Evolutionary conservation across 768 basidiomycete species (phyloP).

Genomic region (Kwoniella shandongensis): DNA sequence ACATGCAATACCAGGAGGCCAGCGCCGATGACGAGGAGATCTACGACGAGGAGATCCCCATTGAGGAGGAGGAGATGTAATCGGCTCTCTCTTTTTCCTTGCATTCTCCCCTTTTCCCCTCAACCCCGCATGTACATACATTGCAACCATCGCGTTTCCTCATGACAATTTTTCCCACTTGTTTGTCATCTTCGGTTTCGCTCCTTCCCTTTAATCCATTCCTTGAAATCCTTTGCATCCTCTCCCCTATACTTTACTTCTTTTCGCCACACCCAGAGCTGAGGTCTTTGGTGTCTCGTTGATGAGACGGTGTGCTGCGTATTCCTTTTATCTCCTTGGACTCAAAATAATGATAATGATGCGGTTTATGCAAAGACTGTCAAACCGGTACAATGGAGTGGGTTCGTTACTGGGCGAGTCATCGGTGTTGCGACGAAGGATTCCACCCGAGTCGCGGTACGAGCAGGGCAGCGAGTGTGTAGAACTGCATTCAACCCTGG

Average conservation of each 20-base stretch:
- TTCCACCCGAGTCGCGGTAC: no score
- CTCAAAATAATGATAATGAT: not conserved
- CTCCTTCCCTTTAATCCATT: conserved; percentile 10
- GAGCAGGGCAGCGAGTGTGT: no score
- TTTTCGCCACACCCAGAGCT: conserved; percentile 42
- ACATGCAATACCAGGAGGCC: conserved; percentile 62
- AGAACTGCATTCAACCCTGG: no score
- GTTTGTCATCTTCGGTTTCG: conserved; percentile 2
- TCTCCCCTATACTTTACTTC: conserved; percentile 1
- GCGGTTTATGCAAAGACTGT: not conserved
- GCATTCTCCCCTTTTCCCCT: not conserved
- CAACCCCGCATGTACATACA: not conserved
- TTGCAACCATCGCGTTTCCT: not conserved
- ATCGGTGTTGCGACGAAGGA: no score
- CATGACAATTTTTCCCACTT: not conserved
- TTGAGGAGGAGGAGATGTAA: conserved; percentile 37
- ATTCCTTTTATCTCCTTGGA: not conserved
- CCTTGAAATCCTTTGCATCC: conserved; percentile 1
- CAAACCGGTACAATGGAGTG: no score
- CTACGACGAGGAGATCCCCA: conserved; percentile 46
- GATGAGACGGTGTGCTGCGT: conserved; percentile 49
- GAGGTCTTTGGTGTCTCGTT: conserved; percentile 43
- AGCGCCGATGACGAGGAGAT: conserved; percentile 50
- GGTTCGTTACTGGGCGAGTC: no score
- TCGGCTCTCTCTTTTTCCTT: not conserved